These are phyloP conservation scores for Clarireedia hainanense DNA, from an alignment of 2,329 filamentous ascomycete genomes.

Conservation along the genomic window DNA sequence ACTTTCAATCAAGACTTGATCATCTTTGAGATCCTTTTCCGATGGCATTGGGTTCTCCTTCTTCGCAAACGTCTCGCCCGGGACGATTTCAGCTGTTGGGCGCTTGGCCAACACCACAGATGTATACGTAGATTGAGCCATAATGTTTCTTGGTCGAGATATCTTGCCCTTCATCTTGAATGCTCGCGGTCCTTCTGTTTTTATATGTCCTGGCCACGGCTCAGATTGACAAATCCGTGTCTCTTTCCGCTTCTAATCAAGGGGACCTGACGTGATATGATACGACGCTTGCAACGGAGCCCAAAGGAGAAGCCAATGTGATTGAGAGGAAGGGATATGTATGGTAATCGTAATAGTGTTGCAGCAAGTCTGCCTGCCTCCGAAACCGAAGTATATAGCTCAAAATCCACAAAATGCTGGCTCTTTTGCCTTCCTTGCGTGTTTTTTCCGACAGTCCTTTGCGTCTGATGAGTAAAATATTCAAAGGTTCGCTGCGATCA, in stretches of 20 bases:
- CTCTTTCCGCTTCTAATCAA: neutral
- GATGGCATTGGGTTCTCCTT: constrained; percentile 40
- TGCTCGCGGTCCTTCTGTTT: neutral
- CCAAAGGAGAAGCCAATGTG: neutral
- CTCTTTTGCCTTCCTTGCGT: neutral
- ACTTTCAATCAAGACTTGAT: constrained; percentile 52
- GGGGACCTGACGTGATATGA: neutral
- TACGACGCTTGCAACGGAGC: neutral
- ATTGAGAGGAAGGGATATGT: neutral
- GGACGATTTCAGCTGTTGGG: constrained; percentile 51
- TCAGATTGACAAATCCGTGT: neutral
- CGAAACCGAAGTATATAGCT: neutral
- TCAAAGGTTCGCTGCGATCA: neutral
- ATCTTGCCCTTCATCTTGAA: constrained; percentile 15
- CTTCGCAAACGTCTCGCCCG: constrained; percentile 55
- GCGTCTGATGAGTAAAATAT: neutral
- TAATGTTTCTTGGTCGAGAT: constrained; percentile 20
- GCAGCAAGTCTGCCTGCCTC: neutral
- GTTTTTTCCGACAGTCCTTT: neutral
- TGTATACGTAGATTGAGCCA: constrained; percentile 27
- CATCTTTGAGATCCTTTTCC: constrained; percentile 47
- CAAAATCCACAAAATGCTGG: constrained; percentile 7
- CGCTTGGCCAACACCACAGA: constrained; percentile 54
- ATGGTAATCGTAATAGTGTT: neutral
- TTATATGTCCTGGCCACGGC: neutral